Evolutionary conservation across 2,329 filamentous ascomycete genomes (phyloP).

Genomic region (Malbranchea zuffiana): DNA sequence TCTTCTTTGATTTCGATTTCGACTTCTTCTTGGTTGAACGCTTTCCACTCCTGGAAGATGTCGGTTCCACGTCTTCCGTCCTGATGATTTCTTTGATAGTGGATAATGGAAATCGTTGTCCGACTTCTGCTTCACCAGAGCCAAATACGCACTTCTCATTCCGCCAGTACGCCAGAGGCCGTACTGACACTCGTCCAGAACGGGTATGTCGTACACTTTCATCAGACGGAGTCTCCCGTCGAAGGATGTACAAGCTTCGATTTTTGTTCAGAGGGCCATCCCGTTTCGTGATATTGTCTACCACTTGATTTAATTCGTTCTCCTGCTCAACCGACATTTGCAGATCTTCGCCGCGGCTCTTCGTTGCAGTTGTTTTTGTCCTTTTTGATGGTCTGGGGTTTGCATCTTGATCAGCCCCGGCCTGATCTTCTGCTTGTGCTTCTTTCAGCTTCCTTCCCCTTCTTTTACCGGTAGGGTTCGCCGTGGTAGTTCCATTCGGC

Average conservation of each 20-base stretch:
- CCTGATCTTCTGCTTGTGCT: conserved; percentile 8
- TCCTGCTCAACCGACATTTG: conserved; percentile 23
- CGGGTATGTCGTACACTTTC: conserved; percentile 53
- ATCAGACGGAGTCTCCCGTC: conserved; percentile 43
- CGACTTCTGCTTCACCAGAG: conserved; percentile 46
- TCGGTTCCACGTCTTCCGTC: conserved; percentile 49
- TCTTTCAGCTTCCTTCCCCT: conserved; percentile 25
- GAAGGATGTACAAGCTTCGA: conserved; percentile 41
- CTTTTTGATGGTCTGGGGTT: conserved; percentile 26
- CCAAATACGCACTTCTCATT: conserved; percentile 69
- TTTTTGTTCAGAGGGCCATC: conserved; percentile 38
- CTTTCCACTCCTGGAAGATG: conserved; percentile 25
- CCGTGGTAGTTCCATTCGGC: background rate
- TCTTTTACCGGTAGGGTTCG: conserved; percentile 21
- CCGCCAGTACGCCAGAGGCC: conserved; percentile 74
- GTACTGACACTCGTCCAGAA: conserved; percentile 66
- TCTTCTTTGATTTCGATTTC: conserved; percentile 28
- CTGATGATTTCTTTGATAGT: conserved; percentile 69
- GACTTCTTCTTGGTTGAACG: conserved; percentile 27
- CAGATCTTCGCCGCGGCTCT: conserved; percentile 19
- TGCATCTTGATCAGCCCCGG: conserved; percentile 15
- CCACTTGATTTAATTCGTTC: conserved; percentile 31
- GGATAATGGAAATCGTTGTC: conserved; percentile 51
- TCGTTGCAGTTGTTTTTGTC: conserved; percentile 20
- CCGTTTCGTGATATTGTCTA: conserved; percentile 35